Evolutionary conservation across 148 eudicot species (phyloP), one percentile per base, ranked within the genome.

Genomic region (Euryodendron excelsum): DNA sequence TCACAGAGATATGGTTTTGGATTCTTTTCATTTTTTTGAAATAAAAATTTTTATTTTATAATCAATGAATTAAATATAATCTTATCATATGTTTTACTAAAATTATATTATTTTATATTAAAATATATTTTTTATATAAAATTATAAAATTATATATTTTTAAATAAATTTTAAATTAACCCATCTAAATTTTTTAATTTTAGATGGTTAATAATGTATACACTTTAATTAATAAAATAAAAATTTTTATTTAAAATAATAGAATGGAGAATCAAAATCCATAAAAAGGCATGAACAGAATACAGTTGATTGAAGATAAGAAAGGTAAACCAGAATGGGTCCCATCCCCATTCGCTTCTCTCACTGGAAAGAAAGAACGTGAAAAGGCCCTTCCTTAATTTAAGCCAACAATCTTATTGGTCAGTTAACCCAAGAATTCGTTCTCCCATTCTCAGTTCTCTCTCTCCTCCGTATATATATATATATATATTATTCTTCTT

Each of bases 251-350:
- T 37, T 73, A 37, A 21, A 52, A 59, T 8, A 7, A 17, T 31
- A 10, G 28, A 23, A 5, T 21, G 36, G 64, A n/a, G 64, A 73
- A 33, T 30, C 31, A 27, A 25, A 48, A 48, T 58, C 52, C 39
- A 61, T 75, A 72, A 31, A 41, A 44, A 28, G 23, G 30, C 34
- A 27, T 41, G 60, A 45, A 7, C n/a, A 7, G 21, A 58, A 30
- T 5, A 52, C 27, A 25, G 3, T 60, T 25, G 64, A 21, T 9
- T 21, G 45, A 41, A 41, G 45, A 41, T 1, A 41, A 20, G 37
- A 71, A 45, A 47, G 23, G 33, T 27, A 71, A 13, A 70, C 30
- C 74, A 71, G 36, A 71, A 59, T 71, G 47, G 70, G 48, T 6
- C 47, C 70, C 70, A 37, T 8, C 1, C 27, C 47, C 70, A 66